Evolutionary conservation across 805 yeast genomes (phyloP).

Genomic region (Blastobotrys muscicola): DNA sequence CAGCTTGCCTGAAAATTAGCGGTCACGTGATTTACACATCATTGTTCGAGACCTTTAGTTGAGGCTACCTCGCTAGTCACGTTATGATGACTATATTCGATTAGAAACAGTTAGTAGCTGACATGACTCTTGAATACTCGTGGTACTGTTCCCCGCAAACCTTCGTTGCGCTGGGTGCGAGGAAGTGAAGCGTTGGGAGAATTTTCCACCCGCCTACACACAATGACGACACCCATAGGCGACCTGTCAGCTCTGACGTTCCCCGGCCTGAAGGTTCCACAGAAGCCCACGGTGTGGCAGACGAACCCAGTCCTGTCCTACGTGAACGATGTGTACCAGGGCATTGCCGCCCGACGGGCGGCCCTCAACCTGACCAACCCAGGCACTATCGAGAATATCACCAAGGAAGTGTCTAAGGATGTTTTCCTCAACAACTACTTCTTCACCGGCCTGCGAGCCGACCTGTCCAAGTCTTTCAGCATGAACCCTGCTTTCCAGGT

Average conservation of each 20-base stretch:
- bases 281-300: conserved; percentile 45
- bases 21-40: no score
- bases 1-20: no score
- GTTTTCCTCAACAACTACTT: conserved; percentile 83
- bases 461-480: conserved; percentile 81
- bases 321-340: conserved; percentile 63
- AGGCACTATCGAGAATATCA: conserved; percentile 87
- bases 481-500: conserved; percentile 95
- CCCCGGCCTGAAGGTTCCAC: conserved; percentile 5
- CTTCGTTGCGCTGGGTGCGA: background rate
- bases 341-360: conserved; percentile 67
- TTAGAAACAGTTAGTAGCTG: no score
- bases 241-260: background rate
- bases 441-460: conserved; percentile 95
- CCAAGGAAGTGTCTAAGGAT: conserved; percentile 89
- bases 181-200: conserved; percentile 2
- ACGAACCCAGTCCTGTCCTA: conserved; percentile 76
- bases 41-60: no score
- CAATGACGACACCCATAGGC: background rate
- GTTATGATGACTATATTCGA: no score
- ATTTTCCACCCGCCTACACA: conserved; percentile 2
- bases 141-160: background rate
- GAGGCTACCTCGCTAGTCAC: no score
- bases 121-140: no score
- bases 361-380: conserved; percentile 82